Conservation (phyloP, 2,329 filamentous ascomycete genomes). For the Epichloe festucae region DNA sequence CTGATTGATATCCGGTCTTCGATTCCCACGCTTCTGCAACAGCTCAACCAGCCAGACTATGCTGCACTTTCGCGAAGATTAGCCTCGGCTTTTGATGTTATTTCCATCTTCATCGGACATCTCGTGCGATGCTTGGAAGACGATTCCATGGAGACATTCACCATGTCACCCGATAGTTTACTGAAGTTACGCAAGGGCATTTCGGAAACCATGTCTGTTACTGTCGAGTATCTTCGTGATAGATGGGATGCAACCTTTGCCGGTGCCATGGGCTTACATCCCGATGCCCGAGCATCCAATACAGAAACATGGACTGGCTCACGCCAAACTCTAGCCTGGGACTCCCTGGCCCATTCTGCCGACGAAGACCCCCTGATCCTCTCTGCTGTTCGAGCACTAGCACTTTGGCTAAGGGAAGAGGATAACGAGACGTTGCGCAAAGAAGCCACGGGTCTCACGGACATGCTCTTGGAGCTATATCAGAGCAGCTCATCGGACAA, state of each 20-base stretch:
- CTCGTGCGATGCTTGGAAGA: slow-evolving; percentile 43
- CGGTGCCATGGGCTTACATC: slow-evolving; percentile 48
- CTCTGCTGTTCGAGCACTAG: slow-evolving; percentile 42
- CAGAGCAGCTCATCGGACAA: slow-evolving; percentile 18
- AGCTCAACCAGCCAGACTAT: slow-evolving; percentile 44
- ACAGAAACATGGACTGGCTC: slow-evolving; percentile 32
- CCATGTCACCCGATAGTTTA: slow-evolving; percentile 44
- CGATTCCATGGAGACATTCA: slow-evolving; percentile 24
- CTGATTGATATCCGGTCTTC: slow-evolving; percentile 53
- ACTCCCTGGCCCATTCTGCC: slow-evolving; percentile 34
- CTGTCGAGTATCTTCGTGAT: slow-evolving; percentile 54
- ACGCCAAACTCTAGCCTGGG: slow-evolving; percentile 42
- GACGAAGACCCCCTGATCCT: slow-evolving; percentile 44
- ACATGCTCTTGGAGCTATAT: slow-evolving; percentile 54
- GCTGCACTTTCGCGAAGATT: slow-evolving; percentile 37
- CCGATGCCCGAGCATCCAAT: slow-evolving; percentile 34
- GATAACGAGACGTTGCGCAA: slow-evolving; percentile 45
- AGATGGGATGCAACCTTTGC: slow-evolving; percentile 56
- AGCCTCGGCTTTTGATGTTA: slow-evolving; percentile 47
- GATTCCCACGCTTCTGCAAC: slow-evolving; percentile 44
- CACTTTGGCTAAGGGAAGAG: slow-evolving; percentile 58
- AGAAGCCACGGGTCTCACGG: slow-evolving; percentile 45
- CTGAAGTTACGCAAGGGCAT: slow-evolving; percentile 48
- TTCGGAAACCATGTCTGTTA: slow-evolving; percentile 48
- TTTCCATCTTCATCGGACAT: slow-evolving; percentile 46